Conservation (phyloP, 2,329 filamentous ascomycete genomes). For the Colletotrichum coccodes region DNA sequence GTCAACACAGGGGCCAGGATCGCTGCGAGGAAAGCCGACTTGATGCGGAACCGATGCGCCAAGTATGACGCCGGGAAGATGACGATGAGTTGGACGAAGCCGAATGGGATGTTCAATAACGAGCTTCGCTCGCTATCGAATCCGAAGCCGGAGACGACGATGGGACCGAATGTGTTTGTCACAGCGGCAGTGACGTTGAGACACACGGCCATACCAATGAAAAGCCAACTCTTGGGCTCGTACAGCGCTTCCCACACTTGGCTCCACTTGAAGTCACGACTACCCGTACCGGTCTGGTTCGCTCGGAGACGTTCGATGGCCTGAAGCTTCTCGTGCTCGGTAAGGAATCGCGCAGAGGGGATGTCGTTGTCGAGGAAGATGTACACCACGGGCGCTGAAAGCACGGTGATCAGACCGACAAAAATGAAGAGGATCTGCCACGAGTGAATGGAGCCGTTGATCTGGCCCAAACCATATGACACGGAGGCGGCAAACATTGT, state of each 20-base stretch:
- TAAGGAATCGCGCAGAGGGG: conserved; percentile 64
- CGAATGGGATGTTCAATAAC: conserved; percentile 75
- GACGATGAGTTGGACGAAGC: conserved; percentile 67
- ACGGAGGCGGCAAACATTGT: conserved; percentile 66
- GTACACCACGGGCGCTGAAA: conserved; percentile 67
- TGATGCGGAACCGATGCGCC: conserved; percentile 65
- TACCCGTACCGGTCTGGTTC: conserved; percentile 81
- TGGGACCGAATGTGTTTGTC: conserved; percentile 71
- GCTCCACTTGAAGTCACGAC: conserved; percentile 73
- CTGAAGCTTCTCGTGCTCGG: conserved; percentile 71
- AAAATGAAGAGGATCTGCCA: conserved; percentile 69
- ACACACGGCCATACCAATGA: conserved; percentile 67
- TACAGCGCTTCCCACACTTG: conserved; percentile 66
- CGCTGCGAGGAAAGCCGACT: conserved; percentile 62
- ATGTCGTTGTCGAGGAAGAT: conserved; percentile 70
- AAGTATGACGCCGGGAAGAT: conserved; percentile 69
- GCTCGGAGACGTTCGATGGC: conserved; percentile 77
- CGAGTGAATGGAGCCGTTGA: conserved; percentile 45
- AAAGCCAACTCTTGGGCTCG: conserved; percentile 67
- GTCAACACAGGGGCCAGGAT: conserved; percentile 70
- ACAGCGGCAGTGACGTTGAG: conserved; percentile 73
- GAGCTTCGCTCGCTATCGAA: conserved; percentile 67
- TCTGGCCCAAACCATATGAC: conserved; percentile 67
- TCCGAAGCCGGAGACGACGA: conserved; percentile 70
- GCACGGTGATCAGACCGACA: conserved; percentile 68